Base-by-base conservation (phyloP, 1,284 basidiomycete genomes). In the Anthracocystis walkeri region DNA sequence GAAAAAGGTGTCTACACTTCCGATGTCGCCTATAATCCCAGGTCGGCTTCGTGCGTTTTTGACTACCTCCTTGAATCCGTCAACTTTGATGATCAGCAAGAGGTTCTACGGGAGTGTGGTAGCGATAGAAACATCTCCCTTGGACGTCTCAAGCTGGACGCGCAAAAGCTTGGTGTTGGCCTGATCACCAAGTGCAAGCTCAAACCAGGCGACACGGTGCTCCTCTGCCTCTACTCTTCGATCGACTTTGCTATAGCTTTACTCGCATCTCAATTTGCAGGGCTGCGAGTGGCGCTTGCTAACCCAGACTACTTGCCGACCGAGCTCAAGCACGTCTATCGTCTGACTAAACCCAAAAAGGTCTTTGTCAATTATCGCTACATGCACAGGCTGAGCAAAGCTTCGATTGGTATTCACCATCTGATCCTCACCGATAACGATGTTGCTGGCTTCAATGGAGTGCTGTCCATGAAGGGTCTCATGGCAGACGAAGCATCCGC, bases 191-290 rank as follows among this genome's bases (percentile, higher is more conserved):
- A 46, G 25, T 49, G 49, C 51, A 58, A 59, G 27, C 70, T 77
- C 53, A 71, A 71, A 52, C 67, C 71, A 10, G 75, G 67, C 23
- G 70, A 77, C 20, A 60, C 59, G 1, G 55, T 77, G 27, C 54
- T 78, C 10, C 49, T 76, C 31, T 46, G 61, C 25, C 62, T 70
- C 21, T 53, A 58, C 40, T 76, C 64, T 27, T 63, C 57, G 8
- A 72, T 78, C 49, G 72, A 78, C 27, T 76, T 68, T 31, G 55
- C 58, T 29, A 48, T 73, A 1, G 59, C 61, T 10, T 27, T 72
- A 25, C 54, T 78, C 12, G 76, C 56, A 7, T 44, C 56, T 16
- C 63, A 65, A 20, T 75, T 72, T 52, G 73, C 59, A 8, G 76
- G 76, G 11, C 64, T 78, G 16, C 58, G 58, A 21, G 48, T 46